phyloP scores from a whole-genome alignment of 768 basidiomycete species.

The Paxillus involutus region DNA sequence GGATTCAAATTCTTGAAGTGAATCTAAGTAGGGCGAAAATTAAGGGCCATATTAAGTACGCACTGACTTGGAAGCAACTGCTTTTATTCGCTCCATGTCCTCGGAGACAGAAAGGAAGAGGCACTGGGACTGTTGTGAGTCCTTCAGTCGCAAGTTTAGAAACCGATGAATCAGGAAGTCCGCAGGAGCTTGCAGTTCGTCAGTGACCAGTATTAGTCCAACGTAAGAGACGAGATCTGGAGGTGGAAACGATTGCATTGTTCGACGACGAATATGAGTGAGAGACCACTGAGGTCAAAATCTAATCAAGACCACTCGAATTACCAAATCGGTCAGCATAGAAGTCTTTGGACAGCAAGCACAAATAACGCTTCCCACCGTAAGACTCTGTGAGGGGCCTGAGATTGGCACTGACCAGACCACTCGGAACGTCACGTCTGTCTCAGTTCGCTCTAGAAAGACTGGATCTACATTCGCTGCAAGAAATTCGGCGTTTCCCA shows the following conservation, averaged over 20 bases:
- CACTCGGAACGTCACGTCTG: background rate
- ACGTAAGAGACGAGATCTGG: conserved; percentile 49
- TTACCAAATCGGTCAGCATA: conserved; percentile 17
- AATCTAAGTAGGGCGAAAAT: conserved; percentile 4
- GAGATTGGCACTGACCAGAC: background rate
- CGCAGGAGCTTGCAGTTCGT: conserved; percentile 67
- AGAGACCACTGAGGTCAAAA: no score
- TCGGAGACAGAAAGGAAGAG: conserved; percentile 61
- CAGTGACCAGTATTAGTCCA: conserved; percentile 63
- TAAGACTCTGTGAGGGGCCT: no score
- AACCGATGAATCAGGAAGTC: conserved; percentile 68
- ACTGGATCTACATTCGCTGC: background rate
- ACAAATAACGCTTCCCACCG: conserved; percentile 6
- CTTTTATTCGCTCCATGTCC: conserved; percentile 58
- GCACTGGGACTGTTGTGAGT: conserved; percentile 32
- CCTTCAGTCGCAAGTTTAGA: conserved; percentile 53
- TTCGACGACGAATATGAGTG: background rate
- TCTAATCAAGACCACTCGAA: no score
- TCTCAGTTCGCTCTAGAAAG: background rate
- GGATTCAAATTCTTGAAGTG: conserved; percentile 34
- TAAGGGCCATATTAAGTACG: conserved; percentile 23
- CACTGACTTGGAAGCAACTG: conserved; percentile 64
- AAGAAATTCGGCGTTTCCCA: no score
- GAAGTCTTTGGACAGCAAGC: conserved; percentile 20
- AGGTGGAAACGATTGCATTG: conserved; percentile 50